A percentile compares a stretch with the other conserved stretches of the same genome.
phyloP scores from a whole-genome alignment of 2,329 filamentous ascomycete genomes.

The Biscogniauxia mediterranea region DNA sequence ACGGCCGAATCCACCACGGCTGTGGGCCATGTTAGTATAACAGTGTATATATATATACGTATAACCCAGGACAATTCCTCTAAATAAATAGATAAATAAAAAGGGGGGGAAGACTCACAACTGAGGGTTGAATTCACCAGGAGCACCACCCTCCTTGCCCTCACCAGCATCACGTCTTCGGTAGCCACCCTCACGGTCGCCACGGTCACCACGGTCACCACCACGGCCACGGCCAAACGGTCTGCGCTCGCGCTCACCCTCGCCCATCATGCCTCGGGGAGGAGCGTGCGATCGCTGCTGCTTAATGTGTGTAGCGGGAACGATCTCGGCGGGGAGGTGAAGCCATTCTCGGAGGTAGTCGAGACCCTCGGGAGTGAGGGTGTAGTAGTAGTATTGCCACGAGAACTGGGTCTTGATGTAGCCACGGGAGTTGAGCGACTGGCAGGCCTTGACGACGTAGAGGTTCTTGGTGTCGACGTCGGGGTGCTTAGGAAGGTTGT shows the following conservation, averaged over 20 bases:
- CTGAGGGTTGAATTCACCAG: slow-evolving; percentile 86
- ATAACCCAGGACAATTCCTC: too few species aligned
- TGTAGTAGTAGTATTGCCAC: slow-evolving; percentile 99
- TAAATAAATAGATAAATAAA: too few species aligned
- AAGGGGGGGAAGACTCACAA: slow-evolving; percentile 59
- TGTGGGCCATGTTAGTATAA: slow-evolving; percentile 33
- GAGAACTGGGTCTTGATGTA: slow-evolving; percentile 99
- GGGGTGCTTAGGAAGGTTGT: slow-evolving; percentile 94
- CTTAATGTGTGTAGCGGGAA: slow-evolving; percentile 99
- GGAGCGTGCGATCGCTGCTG: slow-evolving; percentile 98
- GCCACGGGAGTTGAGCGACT: slow-evolving; percentile 96
- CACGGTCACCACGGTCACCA: slow-evolving; percentile 64
- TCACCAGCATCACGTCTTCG: slow-evolving; percentile 83
- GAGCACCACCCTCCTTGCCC: slow-evolving; percentile 88
- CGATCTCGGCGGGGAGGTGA: slow-evolving; percentile 98
- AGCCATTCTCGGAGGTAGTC: slow-evolving; percentile 99
- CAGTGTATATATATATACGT: neutral
- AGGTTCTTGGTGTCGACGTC: slow-evolving; percentile 99
- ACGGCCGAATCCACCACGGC: slow-evolving; percentile 87
- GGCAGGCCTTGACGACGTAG: slow-evolving; percentile 97
- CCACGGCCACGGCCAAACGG: slow-evolving; percentile 78
- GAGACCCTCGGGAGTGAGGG: slow-evolving; percentile 97
- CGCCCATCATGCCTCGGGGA: slow-evolving; percentile 97
- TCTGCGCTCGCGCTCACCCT: slow-evolving; percentile 77
- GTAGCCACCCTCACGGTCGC: slow-evolving; percentile 87